Conservation (phyloP, 148 eudicot species). For the Rhododendron vialii region DNA sequence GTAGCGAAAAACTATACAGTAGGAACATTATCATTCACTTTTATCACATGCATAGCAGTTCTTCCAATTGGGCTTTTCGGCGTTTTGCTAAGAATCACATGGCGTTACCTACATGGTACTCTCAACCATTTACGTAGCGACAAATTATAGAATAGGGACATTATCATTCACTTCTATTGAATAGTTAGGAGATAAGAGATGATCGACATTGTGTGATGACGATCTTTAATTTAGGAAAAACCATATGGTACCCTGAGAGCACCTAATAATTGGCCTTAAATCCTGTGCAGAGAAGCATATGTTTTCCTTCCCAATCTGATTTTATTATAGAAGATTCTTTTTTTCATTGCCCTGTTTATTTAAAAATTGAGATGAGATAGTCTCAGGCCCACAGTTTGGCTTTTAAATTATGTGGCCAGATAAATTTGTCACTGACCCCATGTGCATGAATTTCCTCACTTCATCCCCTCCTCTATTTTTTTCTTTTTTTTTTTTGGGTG, state of each 20-base stretch:
- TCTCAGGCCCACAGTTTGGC: neutral
- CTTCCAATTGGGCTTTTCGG: neutral
- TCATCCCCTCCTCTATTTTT: neutral
- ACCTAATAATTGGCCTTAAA: neutral
- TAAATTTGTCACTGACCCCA: neutral
- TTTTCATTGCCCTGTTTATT: neutral
- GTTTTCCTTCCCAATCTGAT: neutral
- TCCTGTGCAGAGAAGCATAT: neutral
- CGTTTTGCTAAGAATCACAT: too few species aligned
- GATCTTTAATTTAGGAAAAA: too few species aligned
- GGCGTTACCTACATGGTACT: too few species aligned
- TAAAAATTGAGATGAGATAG: neutral
- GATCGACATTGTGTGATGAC: too few species aligned
- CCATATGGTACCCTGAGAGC: too few species aligned
- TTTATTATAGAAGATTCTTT: neutral
- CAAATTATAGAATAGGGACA: too few species aligned
- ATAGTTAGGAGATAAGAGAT: too few species aligned
- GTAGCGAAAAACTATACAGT: too few species aligned
- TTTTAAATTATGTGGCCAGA: neutral
- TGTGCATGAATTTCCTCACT: neutral
- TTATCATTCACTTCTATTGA: too few species aligned
- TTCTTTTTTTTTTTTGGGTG: neutral
- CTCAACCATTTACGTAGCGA: too few species aligned
- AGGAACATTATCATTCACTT: neutral
- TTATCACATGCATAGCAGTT: neutral